A percentile compares a stretch with the other conserved stretches of the same genome.
Evolutionary conservation across 371 early-diverging fungal species (phyloP).

Genomic region (Circinella minor): DNA sequence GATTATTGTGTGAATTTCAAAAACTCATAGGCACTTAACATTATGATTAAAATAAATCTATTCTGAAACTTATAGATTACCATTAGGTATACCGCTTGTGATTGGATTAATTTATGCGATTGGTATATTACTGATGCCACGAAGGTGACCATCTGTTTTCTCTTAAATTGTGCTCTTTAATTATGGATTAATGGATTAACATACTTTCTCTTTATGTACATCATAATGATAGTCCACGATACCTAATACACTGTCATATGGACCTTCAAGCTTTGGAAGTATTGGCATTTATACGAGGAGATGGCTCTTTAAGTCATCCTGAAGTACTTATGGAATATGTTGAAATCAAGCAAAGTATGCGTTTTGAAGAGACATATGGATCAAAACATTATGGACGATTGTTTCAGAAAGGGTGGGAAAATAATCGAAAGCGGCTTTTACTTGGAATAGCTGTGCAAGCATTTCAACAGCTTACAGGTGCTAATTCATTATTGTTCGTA

Average conservation of each 20-base stretch:
- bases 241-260: conserved; percentile 57
- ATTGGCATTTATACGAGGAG: conserved; percentile 54
- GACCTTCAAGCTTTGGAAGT: conserved; percentile 57
- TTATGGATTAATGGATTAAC: background rate
- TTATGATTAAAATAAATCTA: too few species aligned
- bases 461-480: conserved; percentile 79
- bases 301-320: conserved; percentile 39
- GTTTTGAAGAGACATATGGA: conserved; percentile 70
- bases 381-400: conserved; percentile 70
- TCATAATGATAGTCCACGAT: conserved; percentile 65
- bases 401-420: conserved; percentile 53
- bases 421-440: conserved; percentile 61
- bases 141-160: conserved; percentile 18
- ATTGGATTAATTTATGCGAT: conserved; percentile 38
- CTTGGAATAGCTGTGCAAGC: conserved; percentile 76
- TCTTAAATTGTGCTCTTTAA: background rate
- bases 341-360: conserved; percentile 74
- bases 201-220: too few species aligned
- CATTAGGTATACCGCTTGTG: conserved; percentile 46
- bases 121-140: conserved; percentile 35
- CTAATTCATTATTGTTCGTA: conserved; percentile 77
- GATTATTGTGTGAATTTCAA: too few species aligned
- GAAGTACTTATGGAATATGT: conserved; percentile 64
- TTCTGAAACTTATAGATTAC: conserved; percentile 28
- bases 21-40: too few species aligned